Evolutionary conservation across 192 early-diverging fungal species (phyloP), one percentile per base, ranked within the genome.

Genomic region (Linnemannia hyalina): DNA sequence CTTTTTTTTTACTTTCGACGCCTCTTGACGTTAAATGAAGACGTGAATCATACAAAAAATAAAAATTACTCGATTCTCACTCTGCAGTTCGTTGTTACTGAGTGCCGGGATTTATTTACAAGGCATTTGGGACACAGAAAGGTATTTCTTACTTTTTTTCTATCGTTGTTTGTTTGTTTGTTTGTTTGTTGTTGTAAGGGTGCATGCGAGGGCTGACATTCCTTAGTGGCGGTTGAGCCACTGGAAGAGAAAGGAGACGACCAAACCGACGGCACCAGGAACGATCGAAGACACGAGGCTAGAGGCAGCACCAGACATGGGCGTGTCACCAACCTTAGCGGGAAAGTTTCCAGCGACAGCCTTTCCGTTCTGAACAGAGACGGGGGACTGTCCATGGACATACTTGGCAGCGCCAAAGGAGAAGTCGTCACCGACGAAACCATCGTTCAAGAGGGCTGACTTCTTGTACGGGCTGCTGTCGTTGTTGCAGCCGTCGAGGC

Each of bases 401-500:
- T 91, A 91, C 41, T 84, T 87, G 38, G 88, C 6, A 7, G 77
- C 76, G 9, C 90, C 90, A 77, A 89, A 90, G 5, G 84, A 85
- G 71, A 90, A 89, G 9, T 91, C 88, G 35, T 91, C 90, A 29
- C 52, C 63, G 11, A 89, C 89, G 73, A 84, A 89, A 15, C 88
- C 88, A 16, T 83, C 78, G 29, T 87, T 83, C 32, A 46, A n/a
- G 42, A 84, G 46, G 41, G 82, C 78, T 40, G 76, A 74, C 52
- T 90, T 81, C 68, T 90, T 90, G 81, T 91, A 91, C 3, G 90
- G 90, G 0, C 36, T 40, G 35, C 81, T 90, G 55, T 91, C 90
- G n/a, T 89, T 88, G n/a, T 85, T 78, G 75, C 90, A 91, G 10
- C 90, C 90, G 68, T 91, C 90, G 73, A 91, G 63, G 36, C 90